Base-by-base conservation (phyloP, 2,329 filamentous ascomycete species). In the Ascochyta pisi region DNA sequence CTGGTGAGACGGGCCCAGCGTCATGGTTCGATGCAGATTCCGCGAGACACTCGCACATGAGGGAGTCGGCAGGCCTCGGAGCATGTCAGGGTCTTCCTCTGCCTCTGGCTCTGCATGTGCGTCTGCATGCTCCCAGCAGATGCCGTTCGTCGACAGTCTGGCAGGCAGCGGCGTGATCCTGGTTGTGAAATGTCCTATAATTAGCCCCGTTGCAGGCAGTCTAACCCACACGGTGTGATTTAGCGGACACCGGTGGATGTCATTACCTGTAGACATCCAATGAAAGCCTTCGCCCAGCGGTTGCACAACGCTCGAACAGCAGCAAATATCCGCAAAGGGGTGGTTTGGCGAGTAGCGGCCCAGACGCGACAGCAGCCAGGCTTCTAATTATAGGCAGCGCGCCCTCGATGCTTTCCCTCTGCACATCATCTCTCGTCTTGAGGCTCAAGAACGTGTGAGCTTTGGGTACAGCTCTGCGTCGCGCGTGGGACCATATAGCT, bases 361-460 rank as follows among this genome's bases (percentile, higher is more conserved):
- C 60, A 61, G 64, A 57, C 63, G 60, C 40, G 51, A 55, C 60
- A 63, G 62, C 57, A 62, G 61, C 45, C 54, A 61, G 53, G 40
- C 34, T 66, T 66, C 68, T 69, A 69, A 56, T 66, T 65, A 67
- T 65, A 69, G 68, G 63, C 50, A 57, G 50, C 48, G 57, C 53
- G 54, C 63, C 58, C 62, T 62, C 51, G 55, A 66, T 48, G 60
- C 54, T 63, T 19, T 64, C 58, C 62, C 29, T 66, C 62, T 68
- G 66, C 65, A 67, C 66, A 66, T 68, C 59, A 57, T 50, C 64
- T 48, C 47, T 56, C 53, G 13, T 62, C 60, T 58, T 66, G 67
- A 71, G 67, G 65, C 68, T 68, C 68, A 69, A 48, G 57, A 58
- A 42, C 43, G 33, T 44, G 29, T 45, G 56, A 60, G 51, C 44